Evolutionary conservation across 2,329 filamentous ascomycete species (phyloP), one percentile per base, ranked within the genome.

Genomic region (Botrytis galanthina): DNA sequence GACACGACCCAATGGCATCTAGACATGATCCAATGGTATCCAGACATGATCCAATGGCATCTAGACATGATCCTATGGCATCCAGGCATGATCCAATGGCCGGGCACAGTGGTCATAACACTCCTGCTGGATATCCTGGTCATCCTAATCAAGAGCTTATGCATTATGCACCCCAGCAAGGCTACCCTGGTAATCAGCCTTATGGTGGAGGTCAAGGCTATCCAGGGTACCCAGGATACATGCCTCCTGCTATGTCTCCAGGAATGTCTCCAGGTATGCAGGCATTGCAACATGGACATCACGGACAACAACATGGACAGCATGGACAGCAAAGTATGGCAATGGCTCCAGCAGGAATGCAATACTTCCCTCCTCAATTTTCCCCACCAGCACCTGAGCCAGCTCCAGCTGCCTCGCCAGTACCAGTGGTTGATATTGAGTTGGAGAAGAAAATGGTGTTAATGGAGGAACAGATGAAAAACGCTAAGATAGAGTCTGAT

Each of bases 361-460:
- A 76, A 32, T 76, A 75, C 32, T 78, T 78, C 61, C 78, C 75
- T 35, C 75, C 73, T 37, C 76, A 78, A 44, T 79, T 76, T 75
- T 61, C 71, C 48, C 76, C 77, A 18, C 77, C 77, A 18, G 78
- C 74, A 51, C 78, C 79, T 2, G 75, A 73, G 32, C 10, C 68
- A 12, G 77, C 78, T 32, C 75, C 76, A 3, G 74, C 76, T 42
- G 35, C 66, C 20, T 12, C n/a, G 1, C n/a, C 66, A 57, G 66
- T 68, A 9, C 66, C 66, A n/a, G 48, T 68, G 18, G 71, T 73
- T 26, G 78, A 79, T 72, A 75, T 77, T 54, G 78, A 78, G 63
- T 73, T 75, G 63, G 85, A 87, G 74, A 85, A 91, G 73, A 89
- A 89, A 78, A 84, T 91, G 75, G 84, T 84, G n/a, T 86, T 91